Percentiles rank a stretch among this genome's conserved stretches.
Conservation (phyloP, 495 filamentous ascomycete genomes). For the Sordaria brevicollis region DNA sequence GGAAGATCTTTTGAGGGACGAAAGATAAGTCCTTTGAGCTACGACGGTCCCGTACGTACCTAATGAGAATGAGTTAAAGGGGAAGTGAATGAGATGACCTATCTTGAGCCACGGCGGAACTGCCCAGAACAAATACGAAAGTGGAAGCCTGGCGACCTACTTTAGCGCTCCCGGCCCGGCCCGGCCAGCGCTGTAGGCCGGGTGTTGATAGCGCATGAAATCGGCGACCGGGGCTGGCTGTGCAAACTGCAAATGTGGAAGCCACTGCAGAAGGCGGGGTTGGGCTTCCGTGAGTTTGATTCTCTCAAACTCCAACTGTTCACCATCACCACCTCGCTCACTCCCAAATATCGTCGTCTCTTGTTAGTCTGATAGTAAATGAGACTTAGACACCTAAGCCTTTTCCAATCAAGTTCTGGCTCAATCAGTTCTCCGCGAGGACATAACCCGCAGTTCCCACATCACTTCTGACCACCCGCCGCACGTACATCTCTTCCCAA, state of each 20-base stretch:
- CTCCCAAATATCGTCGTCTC: too few relatives aligned
- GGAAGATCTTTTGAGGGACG: too few relatives aligned
- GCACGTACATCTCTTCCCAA: background rate
- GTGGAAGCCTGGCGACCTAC: too few relatives aligned
- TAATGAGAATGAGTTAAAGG: too few relatives aligned
- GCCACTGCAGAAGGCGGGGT: background rate
- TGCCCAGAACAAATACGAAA: too few relatives aligned
- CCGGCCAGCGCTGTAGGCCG: background rate
- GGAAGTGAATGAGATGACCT: too few relatives aligned
- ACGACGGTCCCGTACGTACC: too few relatives aligned
- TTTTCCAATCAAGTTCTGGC: background rate
- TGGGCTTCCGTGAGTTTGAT: background rate
- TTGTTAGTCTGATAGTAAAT: too few relatives aligned
- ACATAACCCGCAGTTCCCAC: conserved; percentile 11
- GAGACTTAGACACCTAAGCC: background rate
- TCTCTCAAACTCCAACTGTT: background rate
- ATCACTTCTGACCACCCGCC: conserved; percentile 2
- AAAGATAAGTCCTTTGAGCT: too few relatives aligned
- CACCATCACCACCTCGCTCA: background rate
- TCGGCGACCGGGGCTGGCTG: background rate
- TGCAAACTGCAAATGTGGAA: too few relatives aligned
- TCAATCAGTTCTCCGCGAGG: conserved; percentile 3
- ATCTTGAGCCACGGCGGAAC: too few relatives aligned
- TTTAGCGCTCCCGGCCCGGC: background rate
- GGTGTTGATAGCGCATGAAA: background rate